A percentile compares a stretch with the other conserved stretches of the same genome.
These are phyloP conservation scores for Colletotrichum euphorbiae DNA, from an alignment of 2,329 filamentous ascomycete genomes.

Conservation along the genomic window DNA sequence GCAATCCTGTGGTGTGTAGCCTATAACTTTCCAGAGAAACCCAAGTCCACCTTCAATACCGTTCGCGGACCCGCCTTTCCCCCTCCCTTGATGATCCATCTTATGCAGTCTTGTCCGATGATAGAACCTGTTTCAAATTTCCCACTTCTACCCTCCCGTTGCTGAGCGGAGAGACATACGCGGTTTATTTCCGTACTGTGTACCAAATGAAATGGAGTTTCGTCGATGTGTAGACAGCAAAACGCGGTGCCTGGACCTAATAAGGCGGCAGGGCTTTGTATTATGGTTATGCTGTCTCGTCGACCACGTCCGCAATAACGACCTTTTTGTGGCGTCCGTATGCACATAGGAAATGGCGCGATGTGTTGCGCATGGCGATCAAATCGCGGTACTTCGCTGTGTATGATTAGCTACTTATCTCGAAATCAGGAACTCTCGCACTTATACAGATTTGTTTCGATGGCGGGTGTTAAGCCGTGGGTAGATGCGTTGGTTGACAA, in stretches of 20 bases:
- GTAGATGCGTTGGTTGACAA: slow-evolving; percentile 4
- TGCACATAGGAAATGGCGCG: slow-evolving; percentile 13
- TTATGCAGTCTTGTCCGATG: not conserved
- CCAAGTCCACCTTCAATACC: slow-evolving; percentile 11
- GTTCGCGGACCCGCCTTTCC: not conserved
- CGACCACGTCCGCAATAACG: not conserved
- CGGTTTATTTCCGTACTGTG: not conserved
- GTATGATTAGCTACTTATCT: not conserved
- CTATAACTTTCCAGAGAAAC: slow-evolving; percentile 1
- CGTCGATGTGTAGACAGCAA: not conserved
- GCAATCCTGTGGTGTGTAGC: slow-evolving; percentile 2
- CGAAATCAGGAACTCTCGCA: not conserved
- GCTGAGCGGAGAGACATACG: not conserved
- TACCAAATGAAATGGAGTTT: not conserved
- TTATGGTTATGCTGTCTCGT: slow-evolving; percentile 15
- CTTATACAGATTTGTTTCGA: slow-evolving; percentile 29
- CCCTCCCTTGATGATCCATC: not conserved
- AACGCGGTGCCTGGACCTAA: slow-evolving; percentile 14
- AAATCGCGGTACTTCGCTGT: slow-evolving; percentile 20
- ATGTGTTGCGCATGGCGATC: slow-evolving; percentile 11
- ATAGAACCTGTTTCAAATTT: not conserved
- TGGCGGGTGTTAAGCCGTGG: not conserved
- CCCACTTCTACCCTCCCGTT: not conserved
- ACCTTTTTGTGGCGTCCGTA: not conserved
- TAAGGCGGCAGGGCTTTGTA: slow-evolving; percentile 18